A percentile compares a stretch with the other conserved stretches of the same genome.
These are phyloP conservation scores for Chenopodium album DNA, from an alignment of 148 eudicot species.

Conservation along the genomic window DNA sequence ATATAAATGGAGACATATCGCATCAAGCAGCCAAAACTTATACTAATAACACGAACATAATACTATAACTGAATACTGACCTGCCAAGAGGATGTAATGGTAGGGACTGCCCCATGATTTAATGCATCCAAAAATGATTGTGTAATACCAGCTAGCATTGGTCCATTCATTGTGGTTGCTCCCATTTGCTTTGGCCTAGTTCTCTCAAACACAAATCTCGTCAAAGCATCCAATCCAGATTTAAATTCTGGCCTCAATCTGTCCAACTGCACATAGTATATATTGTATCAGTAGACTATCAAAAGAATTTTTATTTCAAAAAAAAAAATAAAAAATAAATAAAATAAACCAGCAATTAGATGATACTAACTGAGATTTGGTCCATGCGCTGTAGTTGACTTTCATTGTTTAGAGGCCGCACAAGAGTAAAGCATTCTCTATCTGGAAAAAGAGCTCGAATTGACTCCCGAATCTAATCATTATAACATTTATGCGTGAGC, in stretches of 20 bases:
- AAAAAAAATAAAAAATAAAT: no score
- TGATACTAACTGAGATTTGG: constrained; percentile 75
- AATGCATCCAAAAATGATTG: constrained; percentile 92
- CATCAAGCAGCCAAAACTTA: neutral
- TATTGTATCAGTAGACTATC: neutral
- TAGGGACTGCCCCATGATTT: constrained; percentile 97
- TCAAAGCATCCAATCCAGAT: constrained; percentile 88
- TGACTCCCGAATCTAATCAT: constrained; percentile 80
- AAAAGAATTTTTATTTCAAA: neutral
- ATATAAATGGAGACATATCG: neutral
- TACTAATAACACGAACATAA: neutral
- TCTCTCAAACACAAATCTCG: constrained; percentile 91
- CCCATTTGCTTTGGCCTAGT: constrained; percentile 96
- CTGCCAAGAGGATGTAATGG: constrained; percentile 99
- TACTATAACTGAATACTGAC: constrained; percentile 27
- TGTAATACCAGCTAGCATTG: constrained; percentile 84
- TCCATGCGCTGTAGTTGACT: constrained; percentile 86
- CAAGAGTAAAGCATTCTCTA: constrained; percentile 94
- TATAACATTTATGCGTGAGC: constrained; percentile 23
- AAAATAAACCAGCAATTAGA: neutral
- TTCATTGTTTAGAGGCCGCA: constrained; percentile 86
- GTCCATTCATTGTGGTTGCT: constrained; percentile 88
- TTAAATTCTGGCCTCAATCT: constrained; percentile 86
- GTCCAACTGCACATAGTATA: constrained; percentile 54
- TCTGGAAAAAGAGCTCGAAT: constrained; percentile 96